Conservation (phyloP, 2,329 filamentous ascomycete species). For the Ophiocordyceps camponoti-floridani region DNA sequence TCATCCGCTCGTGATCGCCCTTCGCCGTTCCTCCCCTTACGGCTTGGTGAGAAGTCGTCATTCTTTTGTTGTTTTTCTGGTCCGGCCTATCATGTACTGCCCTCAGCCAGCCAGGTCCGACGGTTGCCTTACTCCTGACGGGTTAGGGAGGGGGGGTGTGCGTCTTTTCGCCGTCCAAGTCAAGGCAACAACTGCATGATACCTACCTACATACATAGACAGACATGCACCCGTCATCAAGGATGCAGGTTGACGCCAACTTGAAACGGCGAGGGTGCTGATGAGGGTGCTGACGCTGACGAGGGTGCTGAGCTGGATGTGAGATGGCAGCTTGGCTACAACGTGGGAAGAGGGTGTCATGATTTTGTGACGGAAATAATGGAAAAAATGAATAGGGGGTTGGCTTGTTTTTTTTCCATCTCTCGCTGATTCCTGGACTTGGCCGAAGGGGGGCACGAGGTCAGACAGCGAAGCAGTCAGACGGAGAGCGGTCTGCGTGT, state of each 20-base stretch:
- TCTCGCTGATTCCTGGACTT: not conserved
- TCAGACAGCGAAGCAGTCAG: not conserved
- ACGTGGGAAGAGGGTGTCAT: too few species aligned
- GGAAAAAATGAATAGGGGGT: too few species aligned
- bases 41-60: not conserved
- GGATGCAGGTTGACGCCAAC: too few species aligned
- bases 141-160: not conserved
- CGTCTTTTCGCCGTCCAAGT: not conserved
- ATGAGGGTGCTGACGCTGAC: too few species aligned
- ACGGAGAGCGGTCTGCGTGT: not conserved
- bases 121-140: not conserved
- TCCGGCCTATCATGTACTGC: not conserved
- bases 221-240: too few species aligned
- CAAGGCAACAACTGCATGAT: not conserved
- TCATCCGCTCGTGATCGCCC: not conserved
- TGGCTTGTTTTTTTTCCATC: not conserved
- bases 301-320: too few species aligned
- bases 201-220: too few species aligned
- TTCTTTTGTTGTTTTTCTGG: not conserved
- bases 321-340: too few species aligned
- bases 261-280: too few species aligned
- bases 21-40: not conserved
- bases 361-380: too few species aligned
- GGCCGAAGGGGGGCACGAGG: not conserved
- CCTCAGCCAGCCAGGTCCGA: not conserved